Conservation (phyloP, 2,329 filamentous ascomycete genomes). For the Byssoonygena ceratinophila region DNA sequence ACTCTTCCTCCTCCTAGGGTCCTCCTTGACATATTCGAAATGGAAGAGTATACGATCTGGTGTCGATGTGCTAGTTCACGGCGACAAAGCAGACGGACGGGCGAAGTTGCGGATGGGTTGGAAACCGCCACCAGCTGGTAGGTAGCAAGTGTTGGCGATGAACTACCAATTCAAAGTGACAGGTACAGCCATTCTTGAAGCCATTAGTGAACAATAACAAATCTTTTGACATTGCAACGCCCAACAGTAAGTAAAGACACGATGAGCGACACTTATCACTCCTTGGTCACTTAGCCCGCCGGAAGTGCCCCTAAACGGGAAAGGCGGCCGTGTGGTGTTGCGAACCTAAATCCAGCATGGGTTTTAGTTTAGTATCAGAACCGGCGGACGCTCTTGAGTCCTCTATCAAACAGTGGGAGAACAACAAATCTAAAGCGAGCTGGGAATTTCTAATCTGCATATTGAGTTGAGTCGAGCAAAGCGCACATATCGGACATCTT, state of each 20-base stretch:
- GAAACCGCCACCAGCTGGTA: neutral
- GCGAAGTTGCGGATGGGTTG: neutral
- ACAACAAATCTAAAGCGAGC: too few species aligned
- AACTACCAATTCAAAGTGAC: neutral
- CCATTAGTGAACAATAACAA: neutral
- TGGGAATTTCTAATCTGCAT: too few species aligned
- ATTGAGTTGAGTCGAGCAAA: too few species aligned
- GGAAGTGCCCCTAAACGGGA: neutral
- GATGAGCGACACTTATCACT: too few species aligned
- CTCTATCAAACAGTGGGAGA: neutral
- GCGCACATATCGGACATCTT: too few species aligned
- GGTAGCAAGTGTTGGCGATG: neutral
- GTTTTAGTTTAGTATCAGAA: neutral
- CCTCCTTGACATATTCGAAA: slow-evolving; percentile 59
- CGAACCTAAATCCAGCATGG: neutral
- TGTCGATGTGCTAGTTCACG: neutral
- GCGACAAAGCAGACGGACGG: slow-evolving; percentile 11
- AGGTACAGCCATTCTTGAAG: neutral
- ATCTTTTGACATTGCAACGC: too few species aligned
- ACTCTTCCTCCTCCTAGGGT: slow-evolving; percentile 88
- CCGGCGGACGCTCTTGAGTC: neutral
- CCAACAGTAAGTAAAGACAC: too few species aligned
- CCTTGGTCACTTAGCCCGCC: neutral
- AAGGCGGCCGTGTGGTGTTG: neutral
- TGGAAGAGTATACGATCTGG: neutral